These are phyloP conservation scores for Arachis monticola DNA, from an alignment of 331 rosid genomes.

Conservation along the genomic window DNA sequence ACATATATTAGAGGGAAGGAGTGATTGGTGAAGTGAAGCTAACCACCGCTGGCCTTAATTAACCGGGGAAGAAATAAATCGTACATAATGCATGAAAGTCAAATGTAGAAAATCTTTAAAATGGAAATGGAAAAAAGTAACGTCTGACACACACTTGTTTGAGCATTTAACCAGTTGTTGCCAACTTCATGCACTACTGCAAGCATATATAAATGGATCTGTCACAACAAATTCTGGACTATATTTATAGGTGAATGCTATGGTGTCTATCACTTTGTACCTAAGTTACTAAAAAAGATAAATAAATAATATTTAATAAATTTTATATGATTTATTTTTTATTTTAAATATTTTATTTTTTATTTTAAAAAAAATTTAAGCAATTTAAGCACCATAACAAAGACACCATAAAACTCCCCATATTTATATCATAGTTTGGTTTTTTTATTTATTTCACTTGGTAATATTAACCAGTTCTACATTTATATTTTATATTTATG, in stretches of 20 bases:
- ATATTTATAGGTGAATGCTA: too few species aligned
- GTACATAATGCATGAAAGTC: conserved; percentile 27
- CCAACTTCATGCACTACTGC: conserved; percentile 16
- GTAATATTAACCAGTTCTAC: neutral
- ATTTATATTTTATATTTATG: neutral
- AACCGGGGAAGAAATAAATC: conserved; percentile 21
- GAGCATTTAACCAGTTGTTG: conserved; percentile 19
- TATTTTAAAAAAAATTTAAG: too few species aligned
- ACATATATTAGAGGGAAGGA: too few species aligned
- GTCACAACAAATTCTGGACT: too few species aligned
- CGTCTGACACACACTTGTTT: conserved; percentile 33
- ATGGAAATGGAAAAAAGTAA: conserved; percentile 46
- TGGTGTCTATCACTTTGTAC: too few species aligned
- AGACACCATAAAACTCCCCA: too few species aligned
- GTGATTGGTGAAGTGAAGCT: neutral
- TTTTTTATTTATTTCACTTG: neutral
- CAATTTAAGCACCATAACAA: too few species aligned
- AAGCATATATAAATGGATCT: neutral
- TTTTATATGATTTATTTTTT: too few species aligned
- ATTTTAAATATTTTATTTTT: too few species aligned
- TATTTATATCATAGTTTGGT: neutral
- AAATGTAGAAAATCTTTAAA: conserved; percentile 40
- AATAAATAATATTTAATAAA: too few species aligned
- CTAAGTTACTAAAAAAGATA: too few species aligned
- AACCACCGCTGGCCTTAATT: neutral